Evolutionary conservation across 2,329 filamentous ascomycete genomes (phyloP), one percentile per base, ranked within the genome.

Genomic region (Beauveria australis): DNA sequence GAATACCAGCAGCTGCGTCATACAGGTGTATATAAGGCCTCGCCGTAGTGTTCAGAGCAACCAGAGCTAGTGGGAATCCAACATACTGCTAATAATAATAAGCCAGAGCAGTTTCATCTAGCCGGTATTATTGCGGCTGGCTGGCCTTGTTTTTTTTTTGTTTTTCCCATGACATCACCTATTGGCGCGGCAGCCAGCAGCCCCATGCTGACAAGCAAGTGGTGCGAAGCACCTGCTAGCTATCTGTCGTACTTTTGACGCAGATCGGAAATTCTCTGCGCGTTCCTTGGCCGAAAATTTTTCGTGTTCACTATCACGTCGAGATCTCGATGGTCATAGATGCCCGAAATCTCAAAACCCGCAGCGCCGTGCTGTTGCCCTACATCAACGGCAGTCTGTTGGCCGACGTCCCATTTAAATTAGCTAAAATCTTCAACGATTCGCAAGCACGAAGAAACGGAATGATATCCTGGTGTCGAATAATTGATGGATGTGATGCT

Each of bases 151-250:
- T 40, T 59, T 24, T 40, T 59, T 24, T 24, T 1, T 24, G 24
- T 5, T 24, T 24, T 57, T 40, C 14, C 44, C 24, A 59, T 59
- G 56, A 59, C 56, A 59, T 59, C 56, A 59, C 56, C n/a, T 18
- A 7, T 14, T 12, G 3, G 46, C 48, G 47, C 56, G n/a, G 19
- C 44, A 48, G 26, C 30, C 28, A 30, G 52, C 19, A n/a, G 16
- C 22, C 12, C 19, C 22, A 16, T 22, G n/a, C 5, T n/a, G 52
- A 16, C 19, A 16, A 33, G 28, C 18, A 44, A 44, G 28, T 28
- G 28, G 24, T 14, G 12, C 6, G 24, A 59, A 33, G 26, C 37
- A 52, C 44, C 44, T 57, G 22, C 46, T 41, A 8, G 10, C 54
- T 41, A 8, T 28, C 30, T 41, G 4, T 16, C 44, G 54, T 33